Evolutionary conservation across 148 eudicot species (phyloP).

Genomic region (Beta vulgaris): DNA sequence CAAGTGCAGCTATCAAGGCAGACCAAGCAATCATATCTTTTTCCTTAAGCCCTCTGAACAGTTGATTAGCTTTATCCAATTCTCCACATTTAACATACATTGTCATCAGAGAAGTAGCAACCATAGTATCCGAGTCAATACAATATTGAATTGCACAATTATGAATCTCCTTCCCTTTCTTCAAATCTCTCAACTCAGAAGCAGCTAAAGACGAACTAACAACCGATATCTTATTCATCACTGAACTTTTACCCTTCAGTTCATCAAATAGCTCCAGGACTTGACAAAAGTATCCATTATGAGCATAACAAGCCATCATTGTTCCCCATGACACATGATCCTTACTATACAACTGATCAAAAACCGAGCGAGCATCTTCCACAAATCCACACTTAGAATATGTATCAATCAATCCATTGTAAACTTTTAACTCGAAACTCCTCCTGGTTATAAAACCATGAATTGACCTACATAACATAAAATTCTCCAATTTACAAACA

Average conservation of each 20-base stretch:
- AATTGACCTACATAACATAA: constrained; percentile 41
- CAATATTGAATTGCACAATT: constrained; percentile 35
- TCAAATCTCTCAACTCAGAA: constrained; percentile 53
- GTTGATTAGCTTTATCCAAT: constrained; percentile 35
- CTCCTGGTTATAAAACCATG: constrained; percentile 59
- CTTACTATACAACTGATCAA: constrained; percentile 40
- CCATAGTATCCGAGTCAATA: constrained; percentile 45
- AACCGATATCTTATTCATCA: constrained; percentile 55
- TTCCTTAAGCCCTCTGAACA: constrained; percentile 47
- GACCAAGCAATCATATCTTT: constrained; percentile 77
- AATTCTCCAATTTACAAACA: constrained; percentile 43
- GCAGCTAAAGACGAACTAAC: constrained; percentile 66
- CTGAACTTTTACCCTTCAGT: constrained; percentile 37
- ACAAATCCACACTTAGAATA: constrained; percentile 52
- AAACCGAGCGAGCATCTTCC: constrained; percentile 38
- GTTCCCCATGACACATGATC: constrained; percentile 77
- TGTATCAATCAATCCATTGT: constrained; percentile 62
- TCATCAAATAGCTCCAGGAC: constrained; percentile 55
- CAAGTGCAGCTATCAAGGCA: constrained; percentile 59
- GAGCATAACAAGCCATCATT: constrained; percentile 66
- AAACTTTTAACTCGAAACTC: constrained; percentile 38
- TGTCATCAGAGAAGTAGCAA: constrained; percentile 66
- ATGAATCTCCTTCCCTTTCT: constrained; percentile 57
- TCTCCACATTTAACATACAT: constrained; percentile 77
- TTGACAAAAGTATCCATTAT: constrained; percentile 40